A percentile compares a stretch with the other conserved stretches of the same genome.
These are phyloP conservation scores for Arthroderma uncinatum DNA, from an alignment of 2,329 filamentous ascomycete genomes.

Conservation along the genomic window DNA sequence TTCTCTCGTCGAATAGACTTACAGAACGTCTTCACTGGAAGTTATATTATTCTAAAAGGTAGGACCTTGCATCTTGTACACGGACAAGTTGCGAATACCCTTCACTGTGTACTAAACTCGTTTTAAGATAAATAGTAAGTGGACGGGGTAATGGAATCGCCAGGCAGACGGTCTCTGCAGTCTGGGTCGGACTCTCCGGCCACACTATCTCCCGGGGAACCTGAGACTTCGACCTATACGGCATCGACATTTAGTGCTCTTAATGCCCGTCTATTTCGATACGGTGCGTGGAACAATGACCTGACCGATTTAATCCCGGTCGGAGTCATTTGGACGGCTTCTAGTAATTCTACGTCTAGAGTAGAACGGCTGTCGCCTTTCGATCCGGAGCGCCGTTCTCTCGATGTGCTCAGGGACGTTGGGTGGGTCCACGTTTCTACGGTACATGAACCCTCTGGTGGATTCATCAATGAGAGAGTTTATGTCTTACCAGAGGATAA, in stretches of 20 bases:
- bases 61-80: too few species aligned
- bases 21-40: too few species aligned
- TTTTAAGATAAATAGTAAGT: neutral
- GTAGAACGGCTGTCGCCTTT: neutral
- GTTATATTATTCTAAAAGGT: too few species aligned
- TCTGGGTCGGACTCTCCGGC: neutral
- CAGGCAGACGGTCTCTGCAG: neutral
- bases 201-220: neutral
- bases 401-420: conserved; percentile 21
- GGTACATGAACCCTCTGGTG: neutral
- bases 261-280: neutral
- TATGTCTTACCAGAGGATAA: conserved; percentile 35
- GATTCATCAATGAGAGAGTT: conserved; percentile 21
- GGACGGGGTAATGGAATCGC: neutral
- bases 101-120: neutral
- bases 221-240: neutral
- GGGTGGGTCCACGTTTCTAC: conserved; percentile 27
- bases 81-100: too few species aligned
- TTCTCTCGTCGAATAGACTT: too few species aligned
- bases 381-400: conserved; percentile 16
- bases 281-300: conserved; percentile 14
- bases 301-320: conserved; percentile 22
- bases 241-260: neutral
- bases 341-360: neutral
- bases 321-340: conserved; percentile 21